Evolutionary conservation across 129 eudicot species (phyloP).

Genomic region (Scalesia atractyloides): DNA sequence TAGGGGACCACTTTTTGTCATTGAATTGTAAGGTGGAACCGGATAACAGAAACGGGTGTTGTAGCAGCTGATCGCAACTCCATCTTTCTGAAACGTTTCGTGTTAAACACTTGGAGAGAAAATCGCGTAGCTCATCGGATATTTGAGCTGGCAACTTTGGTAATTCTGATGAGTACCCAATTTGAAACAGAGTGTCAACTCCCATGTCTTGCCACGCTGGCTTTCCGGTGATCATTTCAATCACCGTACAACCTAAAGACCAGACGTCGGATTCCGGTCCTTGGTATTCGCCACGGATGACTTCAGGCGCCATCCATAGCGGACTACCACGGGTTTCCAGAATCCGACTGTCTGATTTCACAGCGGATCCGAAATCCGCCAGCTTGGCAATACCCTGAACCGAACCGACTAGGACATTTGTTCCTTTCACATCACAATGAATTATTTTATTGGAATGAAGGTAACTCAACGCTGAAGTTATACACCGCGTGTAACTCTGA

Average conservation of each 20-base stretch:
- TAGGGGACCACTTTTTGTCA: slow-evolving; percentile 47
- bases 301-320: slow-evolving; percentile 94
- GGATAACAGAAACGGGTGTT: slow-evolving; percentile 54
- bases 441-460: slow-evolving; percentile 53
- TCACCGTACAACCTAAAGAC: slow-evolving; percentile 82
- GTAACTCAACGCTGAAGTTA: slow-evolving; percentile 54
- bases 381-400: slow-evolving; percentile 47
- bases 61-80: slow-evolving; percentile 65
- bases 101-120: slow-evolving; percentile 53
- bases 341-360: not conserved
- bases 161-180: slow-evolving; percentile 51
- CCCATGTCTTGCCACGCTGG: slow-evolving; percentile 69
- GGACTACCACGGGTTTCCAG: slow-evolving; percentile 67
- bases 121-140: slow-evolving; percentile 49
- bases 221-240: slow-evolving; percentile 77
- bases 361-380: slow-evolving; percentile 77
- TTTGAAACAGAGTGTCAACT: slow-evolving; percentile 48
- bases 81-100: slow-evolving; percentile 47
- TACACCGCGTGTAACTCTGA: slow-evolving; percentile 46
- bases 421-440: slow-evolving; percentile 84
- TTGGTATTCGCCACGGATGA: slow-evolving; percentile 64
- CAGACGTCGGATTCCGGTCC: slow-evolving; percentile 78
- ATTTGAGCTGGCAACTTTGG: slow-evolving; percentile 49
- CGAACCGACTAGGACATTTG: slow-evolving; percentile 53
- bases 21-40: not conserved